Conservation (phyloP, 1,284 basidiomycete genomes). For the Anthracocystis panici-leucophaei region DNA sequence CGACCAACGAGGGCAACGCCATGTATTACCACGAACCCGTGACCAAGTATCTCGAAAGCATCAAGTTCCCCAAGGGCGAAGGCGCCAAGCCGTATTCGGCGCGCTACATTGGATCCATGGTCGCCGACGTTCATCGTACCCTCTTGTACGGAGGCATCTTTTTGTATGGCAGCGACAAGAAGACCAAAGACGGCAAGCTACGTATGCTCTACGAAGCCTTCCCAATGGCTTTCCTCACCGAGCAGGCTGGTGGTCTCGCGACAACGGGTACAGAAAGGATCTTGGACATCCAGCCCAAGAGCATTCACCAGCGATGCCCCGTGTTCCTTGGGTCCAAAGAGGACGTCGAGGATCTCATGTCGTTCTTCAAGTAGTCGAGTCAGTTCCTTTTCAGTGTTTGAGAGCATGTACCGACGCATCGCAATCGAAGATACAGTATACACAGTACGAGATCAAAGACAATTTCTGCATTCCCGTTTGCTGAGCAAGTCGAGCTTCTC, state of each 20-base stretch:
- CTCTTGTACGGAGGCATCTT: constrained; percentile 98
- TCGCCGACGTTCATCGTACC: constrained; percentile 96
- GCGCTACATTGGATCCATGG: constrained; percentile 98
- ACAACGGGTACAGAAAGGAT: constrained; percentile 93
- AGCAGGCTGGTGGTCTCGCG: constrained; percentile 96
- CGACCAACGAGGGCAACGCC: constrained; percentile 98
- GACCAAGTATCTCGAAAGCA: constrained; percentile 86
- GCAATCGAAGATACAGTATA: too few relatives aligned
- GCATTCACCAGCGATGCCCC: constrained; percentile 91
- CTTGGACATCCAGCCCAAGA: constrained; percentile 88
- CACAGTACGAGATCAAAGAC: too few relatives aligned
- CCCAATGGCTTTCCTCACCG: constrained; percentile 97
- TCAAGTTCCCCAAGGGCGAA: constrained; percentile 78
- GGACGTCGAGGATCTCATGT: constrained; percentile 82
- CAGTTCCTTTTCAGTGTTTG: too few relatives aligned
- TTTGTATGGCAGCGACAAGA: constrained; percentile 97
- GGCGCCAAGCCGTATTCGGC: constrained; percentile 71
- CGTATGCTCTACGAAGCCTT: constrained; percentile 97
- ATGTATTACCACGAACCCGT: constrained; percentile 84
- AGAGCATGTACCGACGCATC: too few relatives aligned
- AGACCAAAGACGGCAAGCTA: constrained; percentile 94
- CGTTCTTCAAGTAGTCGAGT: constrained; percentile 6
- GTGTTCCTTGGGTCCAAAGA: constrained; percentile 95
- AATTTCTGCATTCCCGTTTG: too few relatives aligned
- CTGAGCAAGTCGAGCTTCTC: too few relatives aligned